These are phyloP conservation scores for Leishmania major DNA, from an alignment of 208 protist genomes.

Conservation along the genomic window DNA sequence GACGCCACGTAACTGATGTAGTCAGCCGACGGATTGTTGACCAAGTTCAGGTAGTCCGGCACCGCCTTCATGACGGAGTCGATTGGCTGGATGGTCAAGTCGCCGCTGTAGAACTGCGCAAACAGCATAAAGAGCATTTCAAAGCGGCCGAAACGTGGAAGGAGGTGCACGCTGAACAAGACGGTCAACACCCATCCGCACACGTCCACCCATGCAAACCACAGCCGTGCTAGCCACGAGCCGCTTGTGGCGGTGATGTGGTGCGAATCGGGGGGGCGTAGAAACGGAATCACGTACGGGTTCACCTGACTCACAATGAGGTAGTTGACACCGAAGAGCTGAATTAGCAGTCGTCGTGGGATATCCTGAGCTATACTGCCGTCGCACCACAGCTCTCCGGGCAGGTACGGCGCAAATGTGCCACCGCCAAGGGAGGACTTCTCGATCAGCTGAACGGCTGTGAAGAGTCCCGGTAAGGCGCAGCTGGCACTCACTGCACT, in stretches of 20 bases:
- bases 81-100: conserved; percentile 72
- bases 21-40: conserved; percentile 65
- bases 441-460: conserved; percentile 67
- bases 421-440: conserved; percentile 39
- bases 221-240: conserved; percentile 30
- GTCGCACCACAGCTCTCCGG: conserved; percentile 69
- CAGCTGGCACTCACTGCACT: conserved; percentile 75
- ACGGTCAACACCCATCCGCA: conserved; percentile 47
- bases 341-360: conserved; percentile 55
- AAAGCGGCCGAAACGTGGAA: conserved; percentile 39
- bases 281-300: conserved; percentile 82
- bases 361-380: conserved; percentile 66
- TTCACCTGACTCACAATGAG: conserved; percentile 85
- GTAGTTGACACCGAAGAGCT: conserved; percentile 81
- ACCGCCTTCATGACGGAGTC: conserved; percentile 50
- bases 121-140: conserved; percentile 49
- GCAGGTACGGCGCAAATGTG: conserved; percentile 50
- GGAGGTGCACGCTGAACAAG: conserved; percentile 40
- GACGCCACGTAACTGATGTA: conserved; percentile 58
- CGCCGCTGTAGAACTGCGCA: conserved; percentile 62
- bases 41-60: conserved; percentile 66
- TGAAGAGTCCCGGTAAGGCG: conserved; percentile 67
- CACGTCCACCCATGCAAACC: conserved; percentile 34
- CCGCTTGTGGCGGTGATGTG: conserved; percentile 23
- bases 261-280: conserved; percentile 36